phyloP scores from a whole-genome alignment of 2,329 filamentous ascomycete species.

The Sporothrix dimorphospora region DNA sequence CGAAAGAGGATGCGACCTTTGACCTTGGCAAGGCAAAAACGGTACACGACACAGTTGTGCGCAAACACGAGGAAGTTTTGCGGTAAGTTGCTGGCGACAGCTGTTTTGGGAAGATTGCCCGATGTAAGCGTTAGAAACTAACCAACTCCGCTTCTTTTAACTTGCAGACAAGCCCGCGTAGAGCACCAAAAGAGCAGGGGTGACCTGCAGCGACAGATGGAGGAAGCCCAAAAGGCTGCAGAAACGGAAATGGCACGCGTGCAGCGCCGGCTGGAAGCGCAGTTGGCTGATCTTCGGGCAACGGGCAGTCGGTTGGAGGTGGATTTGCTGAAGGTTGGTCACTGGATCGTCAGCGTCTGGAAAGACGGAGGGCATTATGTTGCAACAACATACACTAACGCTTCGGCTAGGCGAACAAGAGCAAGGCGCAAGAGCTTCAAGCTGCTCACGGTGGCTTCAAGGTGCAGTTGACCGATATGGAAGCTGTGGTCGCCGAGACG shows the following conservation, averaged over 20 bases:
- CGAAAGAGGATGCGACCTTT: conserved; percentile 59
- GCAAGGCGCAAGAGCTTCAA: conserved; percentile 63
- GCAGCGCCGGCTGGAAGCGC: conserved; percentile 58
- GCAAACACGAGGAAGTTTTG: conserved; percentile 68
- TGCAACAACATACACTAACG: background rate
- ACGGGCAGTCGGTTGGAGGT: conserved; percentile 65
- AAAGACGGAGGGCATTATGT: background rate
- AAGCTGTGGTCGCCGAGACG: conserved; percentile 30
- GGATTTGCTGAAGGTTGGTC: conserved; percentile 61
- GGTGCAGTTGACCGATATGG: conserved; percentile 43
- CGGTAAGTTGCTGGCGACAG: conserved; percentile 33
- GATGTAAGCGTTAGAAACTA: background rate
- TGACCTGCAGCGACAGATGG: conserved; percentile 35
- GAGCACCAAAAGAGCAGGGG: conserved; percentile 34
- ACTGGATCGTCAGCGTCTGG: background rate
- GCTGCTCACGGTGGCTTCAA: conserved; percentile 55
- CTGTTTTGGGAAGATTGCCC: background rate
- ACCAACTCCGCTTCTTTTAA: background rate
- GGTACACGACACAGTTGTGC: conserved; percentile 49
- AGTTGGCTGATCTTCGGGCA: conserved; percentile 64
- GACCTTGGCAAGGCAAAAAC: conserved; percentile 53
- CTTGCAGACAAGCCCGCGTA: conserved; percentile 33
- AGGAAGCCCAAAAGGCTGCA: conserved; percentile 51
- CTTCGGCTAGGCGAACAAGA: conserved; percentile 57
- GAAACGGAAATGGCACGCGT: conserved; percentile 55